phyloP scores from a whole-genome alignment of 208 protist species.

The Naegleria lovaniensis region DNA sequence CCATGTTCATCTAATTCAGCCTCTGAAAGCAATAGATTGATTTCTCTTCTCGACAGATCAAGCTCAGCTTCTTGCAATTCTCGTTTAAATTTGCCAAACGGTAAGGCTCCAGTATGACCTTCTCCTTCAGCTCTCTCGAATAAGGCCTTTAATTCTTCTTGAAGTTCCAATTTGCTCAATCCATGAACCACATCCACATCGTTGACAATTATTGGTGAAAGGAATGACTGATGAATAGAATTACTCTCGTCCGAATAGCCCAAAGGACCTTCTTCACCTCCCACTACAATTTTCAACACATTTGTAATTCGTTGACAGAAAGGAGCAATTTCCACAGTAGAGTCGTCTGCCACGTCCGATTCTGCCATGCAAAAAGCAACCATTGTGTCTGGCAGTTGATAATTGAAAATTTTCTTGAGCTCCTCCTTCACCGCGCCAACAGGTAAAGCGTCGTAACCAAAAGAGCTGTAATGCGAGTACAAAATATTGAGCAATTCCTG shows the following conservation, averaged over 20 bases:
- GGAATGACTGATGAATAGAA: neutral
- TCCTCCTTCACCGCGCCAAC: neutral
- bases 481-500: neutral
- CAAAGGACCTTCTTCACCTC: neutral
- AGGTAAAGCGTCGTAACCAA: neutral
- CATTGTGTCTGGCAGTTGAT: neutral
- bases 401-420: neutral
- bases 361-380: neutral
- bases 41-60: neutral
- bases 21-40: neutral
- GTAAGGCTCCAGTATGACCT: neutral
- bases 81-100: neutral
- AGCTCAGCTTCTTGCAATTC: constrained; percentile 11
- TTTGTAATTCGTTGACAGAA: neutral
- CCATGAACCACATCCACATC: neutral
- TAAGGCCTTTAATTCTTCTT: constrained; percentile 14
- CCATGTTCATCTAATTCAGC: neutral
- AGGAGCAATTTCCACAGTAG: neutral
- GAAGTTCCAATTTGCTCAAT: neutral
- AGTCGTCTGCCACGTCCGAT: neutral
- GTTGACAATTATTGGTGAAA: neutral
- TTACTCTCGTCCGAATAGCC: no score
- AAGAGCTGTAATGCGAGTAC: neutral
- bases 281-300: neutral
- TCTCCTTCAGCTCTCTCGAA: neutral